Percentiles rank a stretch among this genome's conserved stretches.
Conservation (phyloP, 352 stramenopile genomes). For the Phytophthora aleatoria region DNA sequence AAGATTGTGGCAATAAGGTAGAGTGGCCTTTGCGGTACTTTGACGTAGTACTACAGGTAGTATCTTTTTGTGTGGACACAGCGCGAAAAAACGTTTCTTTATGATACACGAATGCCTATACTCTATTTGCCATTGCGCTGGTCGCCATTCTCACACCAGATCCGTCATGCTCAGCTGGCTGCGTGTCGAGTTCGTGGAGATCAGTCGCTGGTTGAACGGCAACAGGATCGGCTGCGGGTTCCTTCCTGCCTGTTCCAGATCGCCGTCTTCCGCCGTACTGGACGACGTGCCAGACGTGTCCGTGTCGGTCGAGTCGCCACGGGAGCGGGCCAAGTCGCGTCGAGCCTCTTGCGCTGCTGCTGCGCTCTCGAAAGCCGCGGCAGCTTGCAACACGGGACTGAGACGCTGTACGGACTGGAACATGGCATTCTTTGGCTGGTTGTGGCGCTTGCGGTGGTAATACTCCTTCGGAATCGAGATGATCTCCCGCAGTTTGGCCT, state of each 20-base stretch:
- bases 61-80: too few relatives aligned
- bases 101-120: not conserved
- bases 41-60: not conserved
- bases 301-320: constrained; percentile 41
- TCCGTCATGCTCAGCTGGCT: constrained; percentile 45
- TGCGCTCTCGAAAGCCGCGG: constrained; percentile 36
- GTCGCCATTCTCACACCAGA: constrained; percentile 6
- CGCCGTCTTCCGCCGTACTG: constrained; percentile 28
- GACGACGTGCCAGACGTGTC: constrained; percentile 30
- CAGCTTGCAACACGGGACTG: constrained; percentile 42
- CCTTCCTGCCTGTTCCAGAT: constrained; percentile 55
- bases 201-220: constrained; percentile 51
- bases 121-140: constrained; percentile 20
- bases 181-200: constrained; percentile 35
- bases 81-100: not conserved
- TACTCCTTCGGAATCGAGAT: constrained; percentile 78
- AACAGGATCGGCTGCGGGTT: constrained; percentile 65
- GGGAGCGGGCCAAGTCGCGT: constrained; percentile 24
- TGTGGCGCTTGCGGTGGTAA: constrained; percentile 28
- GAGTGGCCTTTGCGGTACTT: not conserved
- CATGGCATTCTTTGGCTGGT: constrained; percentile 24
- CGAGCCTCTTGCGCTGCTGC: constrained; percentile 22
- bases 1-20: too few relatives aligned
- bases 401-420: constrained; percentile 41
- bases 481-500: constrained; percentile 80